Evolutionary conservation across 2,329 filamentous ascomycete genomes (phyloP), one percentile per base, ranked within the genome.

Genomic region (Penicillium sp.): DNA sequence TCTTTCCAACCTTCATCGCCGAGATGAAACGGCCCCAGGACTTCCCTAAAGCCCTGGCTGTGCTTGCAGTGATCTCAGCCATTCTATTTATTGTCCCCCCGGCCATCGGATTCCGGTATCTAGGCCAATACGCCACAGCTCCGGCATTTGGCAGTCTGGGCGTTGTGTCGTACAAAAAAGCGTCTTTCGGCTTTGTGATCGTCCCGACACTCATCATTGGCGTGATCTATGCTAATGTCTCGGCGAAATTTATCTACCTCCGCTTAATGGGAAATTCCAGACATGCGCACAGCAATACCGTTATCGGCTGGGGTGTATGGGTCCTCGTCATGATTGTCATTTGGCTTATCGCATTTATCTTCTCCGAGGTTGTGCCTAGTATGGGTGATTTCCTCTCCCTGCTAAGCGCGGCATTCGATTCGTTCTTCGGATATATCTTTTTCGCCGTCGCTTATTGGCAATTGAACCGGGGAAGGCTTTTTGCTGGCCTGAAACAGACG

Each of bases 341-440:
- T 64, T 81, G 78, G 78, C 16, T 72, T 27, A 56, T 80, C 3
- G 78, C 69, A 3, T 81, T 81, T 59, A 68, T 81, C 51, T 81
- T 81, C 63, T 70, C 79, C 11, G 79, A 81, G 56, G 75, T 81
- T 47, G 73, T 82, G 21, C 79, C 79, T 8, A 77, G 72, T 56
- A 81, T 81, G 79, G 78, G 79, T 9, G 79, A 81, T 63, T 81
- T 81, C 66, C 65, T 81, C 5, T 81, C 78, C 0, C 68, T 81
- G 3, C 74, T 81, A 10, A 74, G 79, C 8, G 78, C 79, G 0
- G 78, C 78, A 0, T 81, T 81, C 55, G 79, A 81, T 61, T 78
- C 75, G 1, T 81, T 81, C 67, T 81, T 81, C 55, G 79, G 79
- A 1, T 81, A 81, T 66, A 81, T 81, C 58, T 82, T 77, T 68